Evolutionary conservation across 768 basidiomycete species (phyloP), one percentile per base, ranked within the genome.

Genomic region (Tulasnella sp.): DNA sequence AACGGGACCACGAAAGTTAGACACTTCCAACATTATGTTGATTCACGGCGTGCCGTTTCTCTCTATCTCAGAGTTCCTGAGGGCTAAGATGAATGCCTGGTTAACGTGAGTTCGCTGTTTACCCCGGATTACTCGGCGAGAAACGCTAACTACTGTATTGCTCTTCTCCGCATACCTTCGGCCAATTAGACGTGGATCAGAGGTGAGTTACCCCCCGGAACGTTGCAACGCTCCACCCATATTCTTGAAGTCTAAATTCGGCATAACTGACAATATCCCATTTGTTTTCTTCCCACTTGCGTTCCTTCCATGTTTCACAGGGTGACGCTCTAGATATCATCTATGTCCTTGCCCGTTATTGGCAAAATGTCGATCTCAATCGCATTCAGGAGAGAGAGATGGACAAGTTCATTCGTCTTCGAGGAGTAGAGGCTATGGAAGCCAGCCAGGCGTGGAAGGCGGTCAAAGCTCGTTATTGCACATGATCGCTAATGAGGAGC

Each of bases 351-450:
- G 70, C 75, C 53, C 77, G 76, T 49, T 84, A 81, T 61, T 88
- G 86, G 85, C 83, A 81, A 61, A 72, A 74, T 48, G 75, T 89
- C 55, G 86, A 89, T 64, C 78, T 88, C 58, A 89, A 89, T 62
- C 82, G 86, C 58, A 80, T 89, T 53, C 79, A 80, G 24, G 86
- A 89, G 64, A 76, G 79, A 53, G 86, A 89, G 61, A 89, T 89
- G 86, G 77, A 77, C 53, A 70, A 74, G 27, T 89, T 89, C 60
- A 79, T 83, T 27, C 61, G 70, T 12, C 70, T 69, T 32, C 72
- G n/a, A n/a, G n/a, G n/a, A n/a, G n/a, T n/a, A n/a, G n/a, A 82
- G 59, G 63, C 72, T 37, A 39, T 34, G 13, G 67, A 72, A n/a
- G 82, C 75, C 37, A 77, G 72, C 8, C 72, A 81, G 16, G 79